These are phyloP conservation scores for Kuraishia hungarica DNA, from an alignment of 805 yeast species.

Conservation along the genomic window DNA sequence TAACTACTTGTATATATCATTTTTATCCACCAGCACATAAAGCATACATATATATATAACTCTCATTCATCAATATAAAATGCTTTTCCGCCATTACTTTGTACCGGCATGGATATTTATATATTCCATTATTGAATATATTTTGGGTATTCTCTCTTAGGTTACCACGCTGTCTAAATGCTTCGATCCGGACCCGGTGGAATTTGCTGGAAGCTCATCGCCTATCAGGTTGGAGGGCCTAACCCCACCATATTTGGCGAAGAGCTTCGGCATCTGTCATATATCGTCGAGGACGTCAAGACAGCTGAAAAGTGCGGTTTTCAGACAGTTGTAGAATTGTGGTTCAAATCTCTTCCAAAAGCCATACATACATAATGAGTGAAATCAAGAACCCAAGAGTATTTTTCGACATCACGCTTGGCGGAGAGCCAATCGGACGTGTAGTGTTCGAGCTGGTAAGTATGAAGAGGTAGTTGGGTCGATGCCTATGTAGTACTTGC, in stretches of 20 bases:
- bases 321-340: too few species aligned
- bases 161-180: neutral
- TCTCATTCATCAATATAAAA: neutral
- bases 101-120: neutral
- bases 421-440: constrained; percentile 63
- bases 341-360: neutral
- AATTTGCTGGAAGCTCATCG: neutral
- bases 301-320: neutral
- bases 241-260: neutral
- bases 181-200: neutral
- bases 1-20: too few species aligned
- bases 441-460: constrained; percentile 61
- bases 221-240: neutral
- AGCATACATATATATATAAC: too few species aligned
- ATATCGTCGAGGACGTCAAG: neutral
- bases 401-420: constrained; percentile 73
- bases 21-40: too few species aligned
- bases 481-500: neutral
- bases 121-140: too few species aligned
- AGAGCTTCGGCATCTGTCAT: neutral
- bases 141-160: too few species aligned
- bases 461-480: constrained; percentile 5
- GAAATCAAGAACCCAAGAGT: constrained; percentile 29
- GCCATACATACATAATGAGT: neutral
- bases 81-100: neutral